Conservation (phyloP, 2,329 filamentous ascomycete genomes). For the Ophiocordyceps camponoti-rufipedis region DNA sequence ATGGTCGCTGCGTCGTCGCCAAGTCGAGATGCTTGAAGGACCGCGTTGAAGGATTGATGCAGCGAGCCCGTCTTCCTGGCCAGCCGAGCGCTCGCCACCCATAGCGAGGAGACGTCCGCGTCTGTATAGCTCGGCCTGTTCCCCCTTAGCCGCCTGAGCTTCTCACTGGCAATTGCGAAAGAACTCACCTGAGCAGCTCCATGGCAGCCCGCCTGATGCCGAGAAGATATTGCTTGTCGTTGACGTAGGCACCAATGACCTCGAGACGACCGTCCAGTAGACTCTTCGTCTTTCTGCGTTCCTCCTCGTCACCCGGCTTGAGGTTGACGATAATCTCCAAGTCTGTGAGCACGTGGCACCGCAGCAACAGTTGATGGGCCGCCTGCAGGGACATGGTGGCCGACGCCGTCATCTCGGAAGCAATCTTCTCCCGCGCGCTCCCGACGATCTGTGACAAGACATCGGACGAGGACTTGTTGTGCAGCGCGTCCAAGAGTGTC, state of each 20-base stretch:
- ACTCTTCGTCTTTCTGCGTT: slow-evolving; percentile 13
- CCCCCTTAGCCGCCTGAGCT: neutral
- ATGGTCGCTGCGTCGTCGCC: slow-evolving; percentile 80
- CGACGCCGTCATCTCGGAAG: slow-evolving; percentile 56
- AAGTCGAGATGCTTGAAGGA: slow-evolving; percentile 70
- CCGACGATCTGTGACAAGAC: slow-evolving; percentile 40
- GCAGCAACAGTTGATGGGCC: slow-evolving; percentile 70
- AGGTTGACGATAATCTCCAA: slow-evolving; percentile 54
- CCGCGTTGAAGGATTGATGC: slow-evolving; percentile 82
- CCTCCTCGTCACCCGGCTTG: slow-evolving; percentile 22
- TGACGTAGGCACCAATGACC: slow-evolving; percentile 70
- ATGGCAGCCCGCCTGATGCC: slow-evolving; percentile 75
- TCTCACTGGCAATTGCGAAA: neutral
- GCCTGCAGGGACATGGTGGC: slow-evolving; percentile 66
- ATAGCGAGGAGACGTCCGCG: slow-evolving; percentile 62
- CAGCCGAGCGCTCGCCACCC: slow-evolving; percentile 70
- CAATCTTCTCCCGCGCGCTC: slow-evolving; percentile 49
- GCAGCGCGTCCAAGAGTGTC: slow-evolving; percentile 33
- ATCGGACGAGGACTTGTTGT: slow-evolving; percentile 30
- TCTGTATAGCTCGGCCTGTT: slow-evolving; percentile 41
- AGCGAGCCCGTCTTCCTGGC: slow-evolving; percentile 72
- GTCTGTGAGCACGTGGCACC: slow-evolving; percentile 75
- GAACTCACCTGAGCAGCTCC: slow-evolving; percentile 49
- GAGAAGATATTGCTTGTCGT: slow-evolving; percentile 86
- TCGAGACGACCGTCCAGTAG: slow-evolving; percentile 60